Evolutionary conservation across 2,329 filamentous ascomycete species (phyloP).

Genomic region (Talaromyces sp.): DNA sequence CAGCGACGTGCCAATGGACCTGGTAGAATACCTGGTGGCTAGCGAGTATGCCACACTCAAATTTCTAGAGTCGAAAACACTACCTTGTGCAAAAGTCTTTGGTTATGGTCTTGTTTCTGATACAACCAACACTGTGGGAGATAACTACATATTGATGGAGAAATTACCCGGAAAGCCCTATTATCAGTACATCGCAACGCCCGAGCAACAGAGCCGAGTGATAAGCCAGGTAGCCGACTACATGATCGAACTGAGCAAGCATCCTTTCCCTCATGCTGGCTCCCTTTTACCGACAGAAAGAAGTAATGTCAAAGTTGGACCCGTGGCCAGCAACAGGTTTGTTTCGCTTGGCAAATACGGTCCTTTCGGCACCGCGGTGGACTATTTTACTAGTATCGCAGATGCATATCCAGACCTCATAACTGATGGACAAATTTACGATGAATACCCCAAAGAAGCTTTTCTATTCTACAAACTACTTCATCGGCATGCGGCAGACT

Average conservation of each 20-base stretch:
- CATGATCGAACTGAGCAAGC: slow-evolving; percentile 7
- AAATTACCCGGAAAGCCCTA: slow-evolving; percentile 31
- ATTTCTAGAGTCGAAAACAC: slow-evolving; percentile 29
- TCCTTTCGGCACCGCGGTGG: slow-evolving; percentile 1
- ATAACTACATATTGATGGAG: slow-evolving; percentile 36
- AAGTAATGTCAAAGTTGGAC: neutral
- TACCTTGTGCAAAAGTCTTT: slow-evolving; percentile 32
- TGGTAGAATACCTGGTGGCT: slow-evolving; percentile 21
- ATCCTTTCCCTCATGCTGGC: slow-evolving; percentile 1
- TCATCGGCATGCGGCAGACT: neutral
- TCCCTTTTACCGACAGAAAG: slow-evolving; percentile 1
- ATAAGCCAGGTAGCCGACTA: slow-evolving; percentile 8
- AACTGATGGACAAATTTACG: slow-evolving; percentile 6
- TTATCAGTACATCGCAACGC: slow-evolving; percentile 8
- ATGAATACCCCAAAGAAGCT: slow-evolving; percentile 4
- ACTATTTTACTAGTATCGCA: slow-evolving; percentile 7
- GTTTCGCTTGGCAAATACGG: slow-evolving; percentile 8
- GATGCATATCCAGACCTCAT: slow-evolving; percentile 9
- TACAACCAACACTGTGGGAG: slow-evolving; percentile 22
- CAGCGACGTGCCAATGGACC: slow-evolving; percentile 21
- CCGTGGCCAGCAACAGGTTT: slow-evolving; percentile 10
- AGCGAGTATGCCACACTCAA: slow-evolving; percentile 38
- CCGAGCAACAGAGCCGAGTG: slow-evolving; percentile 11
- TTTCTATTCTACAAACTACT: slow-evolving; percentile 5
- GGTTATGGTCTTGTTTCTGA: slow-evolving; percentile 26